Percentiles rank a stretch among this genome's conserved stretches.
Conservation (phyloP, 106 monocot genomes). For the Gastrodia elata region DNA sequence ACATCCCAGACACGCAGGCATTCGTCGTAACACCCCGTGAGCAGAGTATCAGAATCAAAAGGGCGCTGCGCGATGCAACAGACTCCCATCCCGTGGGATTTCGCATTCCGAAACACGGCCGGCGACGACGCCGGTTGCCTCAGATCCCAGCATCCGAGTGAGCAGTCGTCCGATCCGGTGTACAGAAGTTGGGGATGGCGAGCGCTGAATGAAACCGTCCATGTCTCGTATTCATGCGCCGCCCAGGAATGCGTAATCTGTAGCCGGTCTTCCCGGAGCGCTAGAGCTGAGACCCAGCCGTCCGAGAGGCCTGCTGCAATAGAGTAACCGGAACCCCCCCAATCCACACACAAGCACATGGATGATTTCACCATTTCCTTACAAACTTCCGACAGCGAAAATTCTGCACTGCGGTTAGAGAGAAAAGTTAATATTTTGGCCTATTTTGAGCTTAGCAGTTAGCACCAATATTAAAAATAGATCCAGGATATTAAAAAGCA, state of each 20-base stretch:
- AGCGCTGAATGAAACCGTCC: slow-evolving; percentile 53
- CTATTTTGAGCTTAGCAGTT: too few species aligned
- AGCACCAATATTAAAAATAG: too few species aligned
- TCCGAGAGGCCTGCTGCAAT: slow-evolving; percentile 66
- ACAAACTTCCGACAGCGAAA: slow-evolving; percentile 30
- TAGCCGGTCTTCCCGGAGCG: slow-evolving; percentile 38
- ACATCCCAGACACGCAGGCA: slow-evolving; percentile 79
- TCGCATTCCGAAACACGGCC: slow-evolving; percentile 50
- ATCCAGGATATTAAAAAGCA: too few species aligned
- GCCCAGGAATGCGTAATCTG: slow-evolving; percentile 44
- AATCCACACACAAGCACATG: slow-evolving; percentile 86
- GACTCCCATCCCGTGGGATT: slow-evolving; percentile 92
- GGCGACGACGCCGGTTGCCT: slow-evolving; percentile 32
- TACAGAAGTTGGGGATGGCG: slow-evolving; percentile 52
- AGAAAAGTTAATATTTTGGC: too few species aligned
- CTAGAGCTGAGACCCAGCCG: slow-evolving; percentile 54
- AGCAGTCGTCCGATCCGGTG: slow-evolving; percentile 81
- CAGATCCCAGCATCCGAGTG: slow-evolving; percentile 83
- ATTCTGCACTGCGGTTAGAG: slow-evolving; percentile 32
- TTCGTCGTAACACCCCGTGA: slow-evolving; percentile 92
- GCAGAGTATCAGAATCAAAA: slow-evolving; percentile 35
- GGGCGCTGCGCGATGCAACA: slow-evolving; percentile 63
- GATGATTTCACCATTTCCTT: slow-evolving; percentile 44
- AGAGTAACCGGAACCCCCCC: slow-evolving; percentile 32
- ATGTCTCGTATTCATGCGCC: slow-evolving; percentile 76